Conservation (phyloP, 495 filamentous ascomycete species). For the Copromyces sp. region DNA sequence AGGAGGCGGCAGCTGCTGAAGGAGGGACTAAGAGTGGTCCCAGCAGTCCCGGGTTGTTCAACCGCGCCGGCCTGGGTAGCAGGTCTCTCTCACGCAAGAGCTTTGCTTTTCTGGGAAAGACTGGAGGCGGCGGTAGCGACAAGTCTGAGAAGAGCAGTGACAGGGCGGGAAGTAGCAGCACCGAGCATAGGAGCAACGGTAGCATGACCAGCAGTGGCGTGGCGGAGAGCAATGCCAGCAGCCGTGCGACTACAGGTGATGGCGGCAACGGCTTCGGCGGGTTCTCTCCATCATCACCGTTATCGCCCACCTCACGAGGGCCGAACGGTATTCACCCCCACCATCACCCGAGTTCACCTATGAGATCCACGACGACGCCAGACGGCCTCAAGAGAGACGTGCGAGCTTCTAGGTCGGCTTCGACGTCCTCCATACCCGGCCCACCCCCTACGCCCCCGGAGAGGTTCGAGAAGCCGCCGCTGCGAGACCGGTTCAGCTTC, state of each 20-base stretch:
- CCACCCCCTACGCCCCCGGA: neutral
- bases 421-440: neutral
- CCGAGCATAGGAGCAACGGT: slow-evolving; percentile 10
- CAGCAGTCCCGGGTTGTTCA: slow-evolving; percentile 28
- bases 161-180: slow-evolving; percentile 2
- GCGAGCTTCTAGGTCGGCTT: neutral
- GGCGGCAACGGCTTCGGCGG: neutral
- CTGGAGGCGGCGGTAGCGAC: slow-evolving; percentile 10
- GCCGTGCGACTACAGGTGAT: neutral
- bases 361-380: slow-evolving; percentile 3
- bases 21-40: neutral
- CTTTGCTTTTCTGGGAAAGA: slow-evolving; percentile 34
- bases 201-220: slow-evolving; percentile 5
- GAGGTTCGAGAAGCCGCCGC: slow-evolving; percentile 9
- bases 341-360: slow-evolving; percentile 4
- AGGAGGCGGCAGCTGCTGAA: slow-evolving; percentile 11
- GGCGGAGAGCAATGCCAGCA: neutral
- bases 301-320: neutral
- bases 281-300: neutral
- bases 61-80: slow-evolving; percentile 26
- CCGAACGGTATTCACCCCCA: neutral
- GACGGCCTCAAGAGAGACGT: slow-evolving; percentile 4
- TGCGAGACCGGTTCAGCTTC: slow-evolving; percentile 47
- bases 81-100: slow-evolving; percentile 41
- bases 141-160: slow-evolving; percentile 20